phyloP scores from a whole-genome alignment of 805 yeast species.

The Danielozyma ontarioensis region DNA sequence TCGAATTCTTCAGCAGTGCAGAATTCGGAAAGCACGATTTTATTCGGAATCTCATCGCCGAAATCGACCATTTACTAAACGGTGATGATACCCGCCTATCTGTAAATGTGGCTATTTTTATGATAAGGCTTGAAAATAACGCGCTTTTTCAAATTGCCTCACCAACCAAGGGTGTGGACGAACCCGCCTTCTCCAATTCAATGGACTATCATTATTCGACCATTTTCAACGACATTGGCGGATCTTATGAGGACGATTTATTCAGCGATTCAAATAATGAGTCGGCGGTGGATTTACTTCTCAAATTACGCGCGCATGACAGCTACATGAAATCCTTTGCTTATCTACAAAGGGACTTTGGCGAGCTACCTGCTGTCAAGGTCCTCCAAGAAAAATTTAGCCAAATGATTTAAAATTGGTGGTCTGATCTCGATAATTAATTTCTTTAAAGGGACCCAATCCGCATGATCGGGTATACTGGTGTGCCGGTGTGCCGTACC shows the following conservation, averaged over 20 bases:
- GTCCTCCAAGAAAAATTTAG: no score
- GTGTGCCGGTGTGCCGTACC: no score
- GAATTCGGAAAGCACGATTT: neutral
- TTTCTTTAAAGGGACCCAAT: no score
- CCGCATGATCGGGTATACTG: no score
- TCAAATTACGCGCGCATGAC: no score
- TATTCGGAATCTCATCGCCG: neutral
- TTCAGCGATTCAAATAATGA: constrained; percentile 9
- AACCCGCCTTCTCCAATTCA: constrained; percentile 8
- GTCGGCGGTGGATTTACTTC: no score
- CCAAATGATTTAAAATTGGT: no score
- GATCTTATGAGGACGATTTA: constrained; percentile 10
- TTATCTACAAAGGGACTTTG: no score
- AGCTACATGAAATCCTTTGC: no score
- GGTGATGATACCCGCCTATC: neutral
- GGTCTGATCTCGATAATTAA: no score
- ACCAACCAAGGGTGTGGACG: neutral
- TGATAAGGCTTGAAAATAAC: neutral
- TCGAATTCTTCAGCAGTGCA: neutral
- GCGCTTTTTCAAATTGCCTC: neutral
- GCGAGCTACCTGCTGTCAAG: no score
- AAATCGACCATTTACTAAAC: neutral
- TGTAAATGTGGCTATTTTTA: constrained; percentile 1
- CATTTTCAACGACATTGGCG: constrained; percentile 17
- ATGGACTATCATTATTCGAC: constrained; percentile 25